Base-by-base conservation (phyloP, 495 filamentous ascomycete species). In the Cladorrhinum samala region DNA sequence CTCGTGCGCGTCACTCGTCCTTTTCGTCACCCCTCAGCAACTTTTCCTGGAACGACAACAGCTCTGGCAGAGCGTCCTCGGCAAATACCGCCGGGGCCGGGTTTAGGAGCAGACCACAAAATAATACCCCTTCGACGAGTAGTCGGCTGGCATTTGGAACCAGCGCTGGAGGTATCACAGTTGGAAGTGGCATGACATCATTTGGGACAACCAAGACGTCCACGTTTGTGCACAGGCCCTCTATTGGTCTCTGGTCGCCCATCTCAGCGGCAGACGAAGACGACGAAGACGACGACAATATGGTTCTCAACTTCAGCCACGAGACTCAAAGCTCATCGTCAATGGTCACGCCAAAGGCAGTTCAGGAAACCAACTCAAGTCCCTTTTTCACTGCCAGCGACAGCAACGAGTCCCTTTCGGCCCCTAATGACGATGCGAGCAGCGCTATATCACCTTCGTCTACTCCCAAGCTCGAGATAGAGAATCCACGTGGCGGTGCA, bases 281-380 rank as follows among this genome's bases (percentile, higher is more conserved):
- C 5, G 71, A 71, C 9, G 69, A 75, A 2, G 62, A 68, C 14
- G 74, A 75, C 25, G 64, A 71, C 25, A 65, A 73, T 42, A 71
- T 80, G 60, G 53, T 77, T 7, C 55, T 75, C 4, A 76, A 77
- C 53, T 77, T 79, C 40, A 66, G 63, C 37, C 52, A 66, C 20
- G 66, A 68, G 42, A 64, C 50, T 27, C 36, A 39, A 18, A 25
- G 44, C 8, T 16, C 54, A 1, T 21, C 30, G 7, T 38, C 57
- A 17, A 11, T 33, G 49, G 43, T 21, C 14, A 33, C 54, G 8
- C 11, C 47, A 23, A 24, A 47, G 24, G 7, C 23, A 23, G 18
- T 24, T 3, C 18, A 45, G 6, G 42, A 23, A 21, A 9, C 42
- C 3, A 13, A 19, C 4, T 19, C 16, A 1, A 6, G 38, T 17